Percentiles rank a stretch among this genome's conserved stretches.
These are phyloP conservation scores for Wolfiporia cocos DNA, from an alignment of 1,284 basidiomycete genomes.

Conservation along the genomic window DNA sequence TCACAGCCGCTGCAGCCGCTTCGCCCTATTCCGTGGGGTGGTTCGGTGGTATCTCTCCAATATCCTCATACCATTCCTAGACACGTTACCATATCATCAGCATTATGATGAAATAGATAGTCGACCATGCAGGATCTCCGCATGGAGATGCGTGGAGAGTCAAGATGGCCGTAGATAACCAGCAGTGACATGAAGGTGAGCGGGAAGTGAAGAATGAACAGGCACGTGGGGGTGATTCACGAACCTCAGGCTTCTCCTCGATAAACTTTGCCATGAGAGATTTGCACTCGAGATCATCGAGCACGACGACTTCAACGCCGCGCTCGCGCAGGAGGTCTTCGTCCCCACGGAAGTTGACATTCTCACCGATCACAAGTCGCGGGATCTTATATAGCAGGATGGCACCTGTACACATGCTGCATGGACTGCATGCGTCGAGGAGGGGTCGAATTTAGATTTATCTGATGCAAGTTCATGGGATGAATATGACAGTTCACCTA, in stretches of 20 bases:
- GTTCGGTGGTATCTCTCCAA: constrained; percentile 34
- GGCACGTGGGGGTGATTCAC: constrained; percentile 9
- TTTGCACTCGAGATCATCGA: constrained; percentile 36
- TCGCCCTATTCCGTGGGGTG: too few species aligned
- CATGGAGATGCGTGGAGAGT: too few species aligned
- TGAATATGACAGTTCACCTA: constrained; percentile 20
- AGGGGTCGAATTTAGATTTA: background rate
- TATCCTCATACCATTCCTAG: constrained; percentile 55
- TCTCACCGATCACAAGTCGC: constrained; percentile 57
- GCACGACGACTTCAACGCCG: constrained; percentile 48
- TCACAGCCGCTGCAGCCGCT: too few species aligned
- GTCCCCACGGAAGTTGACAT: constrained; percentile 40
- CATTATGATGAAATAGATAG: too few species aligned
- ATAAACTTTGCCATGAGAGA: constrained; percentile 16
- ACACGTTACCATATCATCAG: background rate
- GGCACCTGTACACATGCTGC: constrained; percentile 58
- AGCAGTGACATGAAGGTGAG: background rate
- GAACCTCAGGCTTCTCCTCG: constrained; percentile 36
- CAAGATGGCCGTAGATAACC: too few species aligned
- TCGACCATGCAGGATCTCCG: too few species aligned
- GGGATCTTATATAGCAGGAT: constrained; percentile 54
- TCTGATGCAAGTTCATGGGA: background rate
- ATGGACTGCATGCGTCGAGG: constrained; percentile 34
- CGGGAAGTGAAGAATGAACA: background rate
- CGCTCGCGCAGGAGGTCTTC: constrained; percentile 42